Evolutionary conservation across 208 protist genomes (phyloP).

Genomic region (Trypanosoma melophagium): DNA sequence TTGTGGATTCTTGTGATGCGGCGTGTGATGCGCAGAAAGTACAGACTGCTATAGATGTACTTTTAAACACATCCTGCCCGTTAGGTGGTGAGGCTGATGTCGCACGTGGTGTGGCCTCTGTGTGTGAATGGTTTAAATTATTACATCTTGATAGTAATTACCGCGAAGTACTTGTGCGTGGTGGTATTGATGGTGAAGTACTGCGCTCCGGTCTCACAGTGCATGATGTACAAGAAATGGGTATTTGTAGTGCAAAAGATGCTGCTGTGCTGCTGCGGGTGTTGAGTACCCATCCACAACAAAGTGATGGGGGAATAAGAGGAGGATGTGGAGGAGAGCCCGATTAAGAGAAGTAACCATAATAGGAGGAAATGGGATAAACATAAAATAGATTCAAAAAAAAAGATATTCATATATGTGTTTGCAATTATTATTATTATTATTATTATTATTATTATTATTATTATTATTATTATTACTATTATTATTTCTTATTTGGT

Average conservation of each 20-base stretch:
- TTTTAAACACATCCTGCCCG: slow-evolving; percentile 11
- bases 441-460: too few species aligned
- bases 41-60: slow-evolving; percentile 1
- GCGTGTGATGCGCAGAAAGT: neutral
- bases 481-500: too few species aligned
- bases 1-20: neutral
- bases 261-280: slow-evolving; percentile 1
- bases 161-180: neutral
- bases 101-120: neutral
- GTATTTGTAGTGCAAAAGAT: slow-evolving; percentile 2
- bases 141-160: slow-evolving; percentile 15
- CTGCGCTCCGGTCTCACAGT: slow-evolving; percentile 17
- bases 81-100: neutral
- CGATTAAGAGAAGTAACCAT: too few species aligned
- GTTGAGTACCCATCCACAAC: neutral
- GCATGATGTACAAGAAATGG: slow-evolving; percentile 16
- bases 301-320: neutral
- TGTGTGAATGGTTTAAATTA: slow-evolving; percentile 16
- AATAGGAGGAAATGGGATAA: too few species aligned
- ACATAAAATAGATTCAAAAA: too few species aligned
- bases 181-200: slow-evolving; percentile 21
- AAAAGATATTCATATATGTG: too few species aligned
- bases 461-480: too few species aligned
- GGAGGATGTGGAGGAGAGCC: too few species aligned
- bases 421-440: neutral